Evolutionary conservation across 495 filamentous ascomycete species (phyloP).

Genomic region (Zalerion maritima): DNA sequence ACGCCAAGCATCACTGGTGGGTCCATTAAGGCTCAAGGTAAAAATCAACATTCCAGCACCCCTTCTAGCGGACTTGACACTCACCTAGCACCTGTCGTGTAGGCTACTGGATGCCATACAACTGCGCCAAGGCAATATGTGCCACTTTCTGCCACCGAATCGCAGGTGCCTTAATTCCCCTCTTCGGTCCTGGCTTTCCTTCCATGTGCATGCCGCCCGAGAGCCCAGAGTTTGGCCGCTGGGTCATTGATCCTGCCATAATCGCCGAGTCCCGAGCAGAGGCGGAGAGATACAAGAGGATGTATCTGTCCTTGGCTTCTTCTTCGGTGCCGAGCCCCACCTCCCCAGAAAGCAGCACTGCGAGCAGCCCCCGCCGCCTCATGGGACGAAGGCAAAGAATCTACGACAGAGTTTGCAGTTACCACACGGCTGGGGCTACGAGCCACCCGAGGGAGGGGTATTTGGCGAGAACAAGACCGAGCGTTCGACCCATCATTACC

Average conservation of each 20-base stretch:
- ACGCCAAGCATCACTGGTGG: slow-evolving; percentile 92
- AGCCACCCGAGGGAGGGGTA: too few species aligned
- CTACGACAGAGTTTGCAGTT: too few species aligned
- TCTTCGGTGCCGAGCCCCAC: too few species aligned
- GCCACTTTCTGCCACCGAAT: slow-evolving; percentile 80
- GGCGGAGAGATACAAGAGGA: slow-evolving; percentile 34
- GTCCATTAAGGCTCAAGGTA: slow-evolving; percentile 79
- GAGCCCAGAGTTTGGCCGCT: slow-evolving; percentile 41
- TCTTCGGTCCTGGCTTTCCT: slow-evolving; percentile 77
- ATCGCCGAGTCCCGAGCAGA: slow-evolving; percentile 39
- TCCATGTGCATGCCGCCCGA: slow-evolving; percentile 48
- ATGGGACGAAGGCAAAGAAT: too few species aligned
- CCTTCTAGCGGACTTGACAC: background rate
- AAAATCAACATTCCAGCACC: background rate
- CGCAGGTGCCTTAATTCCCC: slow-evolving; percentile 65
- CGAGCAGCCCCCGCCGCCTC: slow-evolving; percentile 7
- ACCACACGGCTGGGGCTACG: too few species aligned
- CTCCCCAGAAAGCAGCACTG: slow-evolving; percentile 21
- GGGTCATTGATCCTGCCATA: slow-evolving; percentile 52
- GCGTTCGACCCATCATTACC: too few species aligned
- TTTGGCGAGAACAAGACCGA: too few species aligned
- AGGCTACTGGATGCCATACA: slow-evolving; percentile 97
- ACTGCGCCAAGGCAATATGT: slow-evolving; percentile 68
- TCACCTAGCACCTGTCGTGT: slow-evolving; percentile 3
- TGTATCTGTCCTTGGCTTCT: too few species aligned